phyloP scores from a whole-genome alignment of 164 flowering plant species.

The Dillenia suffruticosa region DNA sequence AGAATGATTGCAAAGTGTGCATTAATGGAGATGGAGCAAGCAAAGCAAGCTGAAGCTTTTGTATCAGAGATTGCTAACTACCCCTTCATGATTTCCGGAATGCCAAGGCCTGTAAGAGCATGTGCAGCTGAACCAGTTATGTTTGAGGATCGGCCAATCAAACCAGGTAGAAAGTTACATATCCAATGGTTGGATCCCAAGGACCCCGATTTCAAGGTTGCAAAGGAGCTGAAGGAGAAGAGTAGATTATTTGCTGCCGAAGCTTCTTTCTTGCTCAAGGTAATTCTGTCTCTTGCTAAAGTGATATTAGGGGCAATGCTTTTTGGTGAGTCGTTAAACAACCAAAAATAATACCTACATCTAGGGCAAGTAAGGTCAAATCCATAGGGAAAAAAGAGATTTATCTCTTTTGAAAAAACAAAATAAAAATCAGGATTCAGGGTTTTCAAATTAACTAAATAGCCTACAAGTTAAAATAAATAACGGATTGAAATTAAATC shows the following conservation, averaged over 20 bases:
- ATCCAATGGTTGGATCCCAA: conserved; percentile 55
- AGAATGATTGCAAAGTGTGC: conserved; percentile 35
- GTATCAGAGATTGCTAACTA: conserved; percentile 14
- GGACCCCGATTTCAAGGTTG: conserved; percentile 60
- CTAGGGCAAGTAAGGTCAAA: too few species aligned
- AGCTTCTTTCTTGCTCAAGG: conserved; percentile 46
- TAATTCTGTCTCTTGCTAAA: conserved; percentile 9
- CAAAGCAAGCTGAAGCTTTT: conserved; percentile 34
- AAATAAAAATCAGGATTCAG: too few species aligned
- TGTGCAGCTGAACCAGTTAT: conserved; percentile 46
- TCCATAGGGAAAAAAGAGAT: too few species aligned
- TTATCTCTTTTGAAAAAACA: too few species aligned
- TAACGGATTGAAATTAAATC: too few species aligned
- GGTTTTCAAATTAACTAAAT: too few species aligned
- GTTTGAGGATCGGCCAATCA: conserved; percentile 64
- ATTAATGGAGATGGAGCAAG: conserved; percentile 66
- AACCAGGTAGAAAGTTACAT: conserved; percentile 43
- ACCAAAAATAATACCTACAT: too few species aligned
- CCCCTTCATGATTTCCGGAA: conserved; percentile 80
- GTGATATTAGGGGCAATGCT: neutral
- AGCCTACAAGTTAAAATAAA: too few species aligned
- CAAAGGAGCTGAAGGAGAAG: conserved; percentile 44
- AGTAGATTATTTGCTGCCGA: conserved; percentile 44
- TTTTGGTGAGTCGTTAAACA: too few species aligned
- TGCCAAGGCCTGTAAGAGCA: conserved; percentile 86